A percentile compares a stretch with the other conserved stretches of the same genome.
phyloP scores from a whole-genome alignment of 345 rosid genomes.

The Brassica nigra region DNA sequence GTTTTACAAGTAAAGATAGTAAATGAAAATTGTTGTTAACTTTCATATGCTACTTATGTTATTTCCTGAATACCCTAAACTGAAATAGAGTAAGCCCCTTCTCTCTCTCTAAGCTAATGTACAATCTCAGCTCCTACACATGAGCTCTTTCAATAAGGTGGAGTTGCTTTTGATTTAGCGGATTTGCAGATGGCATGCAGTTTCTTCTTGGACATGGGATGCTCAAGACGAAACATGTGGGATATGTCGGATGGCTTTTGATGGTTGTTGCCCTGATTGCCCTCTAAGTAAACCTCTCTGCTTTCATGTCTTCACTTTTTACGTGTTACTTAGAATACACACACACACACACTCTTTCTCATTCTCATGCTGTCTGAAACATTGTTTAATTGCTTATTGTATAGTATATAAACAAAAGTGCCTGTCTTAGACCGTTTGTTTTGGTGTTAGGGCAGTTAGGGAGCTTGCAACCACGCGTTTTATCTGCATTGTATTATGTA shows the following conservation, averaged over 20 bases:
- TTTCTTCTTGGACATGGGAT: slow-evolving; percentile 98
- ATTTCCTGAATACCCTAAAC: neutral
- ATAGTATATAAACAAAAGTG: neutral
- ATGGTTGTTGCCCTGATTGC: slow-evolving; percentile 95
- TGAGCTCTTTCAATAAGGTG: slow-evolving; percentile 3
- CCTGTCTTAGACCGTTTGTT: slow-evolving; percentile 4
- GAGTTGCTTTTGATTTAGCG: neutral
- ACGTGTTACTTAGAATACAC: neutral
- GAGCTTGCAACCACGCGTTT: slow-evolving; percentile 75
- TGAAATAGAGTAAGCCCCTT: slow-evolving; percentile 47
- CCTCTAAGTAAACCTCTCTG: slow-evolving; percentile 64
- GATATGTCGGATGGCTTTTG: slow-evolving; percentile 96
- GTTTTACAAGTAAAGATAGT: slow-evolving; percentile 4
- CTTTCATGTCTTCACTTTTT: neutral
- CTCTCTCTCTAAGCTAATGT: slow-evolving; percentile 3
- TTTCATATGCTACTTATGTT: slow-evolving; percentile 8
- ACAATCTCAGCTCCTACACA: slow-evolving; percentile 4
- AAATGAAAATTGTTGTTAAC: slow-evolving; percentile 37
- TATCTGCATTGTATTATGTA: slow-evolving; percentile 75
- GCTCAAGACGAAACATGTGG: slow-evolving; percentile 97
- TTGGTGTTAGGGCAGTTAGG: slow-evolving; percentile 52
- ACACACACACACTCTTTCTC: too few species aligned
- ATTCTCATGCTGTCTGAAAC: neutral
- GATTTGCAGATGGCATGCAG: slow-evolving; percentile 81
- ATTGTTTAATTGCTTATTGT: neutral